Evolutionary conservation across 768 basidiomycete genomes (phyloP).

Genomic region (Myochromella boudieri): DNA sequence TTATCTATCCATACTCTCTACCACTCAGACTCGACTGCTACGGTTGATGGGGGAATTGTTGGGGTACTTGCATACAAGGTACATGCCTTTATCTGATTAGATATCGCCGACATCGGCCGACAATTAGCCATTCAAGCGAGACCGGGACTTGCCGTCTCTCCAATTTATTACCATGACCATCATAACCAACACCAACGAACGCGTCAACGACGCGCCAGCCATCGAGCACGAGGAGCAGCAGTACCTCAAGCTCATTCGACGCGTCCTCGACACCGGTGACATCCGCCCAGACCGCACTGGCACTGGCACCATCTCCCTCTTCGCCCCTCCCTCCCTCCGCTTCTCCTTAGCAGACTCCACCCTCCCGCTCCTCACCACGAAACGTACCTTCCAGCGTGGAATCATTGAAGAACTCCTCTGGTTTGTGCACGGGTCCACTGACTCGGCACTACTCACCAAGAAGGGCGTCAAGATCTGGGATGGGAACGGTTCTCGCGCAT

Average conservation of each 20-base stretch:
- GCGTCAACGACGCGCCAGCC: not conserved
- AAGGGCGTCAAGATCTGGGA: conserved; percentile 88
- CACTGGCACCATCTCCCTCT: conserved; percentile 89
- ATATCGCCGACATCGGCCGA: no score
- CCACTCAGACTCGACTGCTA: no score
- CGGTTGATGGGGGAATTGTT: no score
- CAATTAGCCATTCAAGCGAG: no score
- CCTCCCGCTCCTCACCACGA: conserved; percentile 91
- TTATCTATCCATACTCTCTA: no score
- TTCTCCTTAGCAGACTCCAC: conserved; percentile 79
- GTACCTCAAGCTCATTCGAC: conserved; percentile 81
- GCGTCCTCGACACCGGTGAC: conserved; percentile 76
- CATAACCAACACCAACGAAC: no score
- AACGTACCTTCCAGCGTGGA: conserved; percentile 54
- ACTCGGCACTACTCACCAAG: not conserved
- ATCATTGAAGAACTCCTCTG: not conserved
- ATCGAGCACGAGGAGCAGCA: conserved; percentile 78
- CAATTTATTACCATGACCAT: no score
- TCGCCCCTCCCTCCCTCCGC: conserved; percentile 87
- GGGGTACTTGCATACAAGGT: no score
- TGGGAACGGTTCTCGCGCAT: conserved; percentile 88
- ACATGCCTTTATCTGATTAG: no score
- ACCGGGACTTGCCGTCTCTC: no score
- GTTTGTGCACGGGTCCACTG: not conserved
- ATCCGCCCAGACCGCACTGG: conserved; percentile 88